Evolutionary conservation across 2,329 filamentous ascomycete genomes (phyloP), one percentile per base, ranked within the genome.

Genomic region (Tolypocladium album): DNA sequence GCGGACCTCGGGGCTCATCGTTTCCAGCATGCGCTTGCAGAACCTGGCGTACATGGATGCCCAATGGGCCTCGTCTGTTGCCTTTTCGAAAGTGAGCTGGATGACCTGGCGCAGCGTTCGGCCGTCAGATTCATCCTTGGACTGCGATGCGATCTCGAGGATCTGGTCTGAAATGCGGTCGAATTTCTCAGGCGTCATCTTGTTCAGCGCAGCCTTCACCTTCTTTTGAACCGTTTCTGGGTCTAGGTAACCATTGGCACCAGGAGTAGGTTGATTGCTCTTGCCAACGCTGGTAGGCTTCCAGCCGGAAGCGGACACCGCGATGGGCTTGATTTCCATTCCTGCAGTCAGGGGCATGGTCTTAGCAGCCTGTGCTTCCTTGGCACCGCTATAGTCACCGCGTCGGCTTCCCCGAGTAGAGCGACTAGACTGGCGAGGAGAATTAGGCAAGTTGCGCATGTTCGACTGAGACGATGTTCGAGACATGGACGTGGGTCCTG

Each of bases 161-260:
- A 99, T 96, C 74, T 97, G 92, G 63, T 92, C 89, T 8, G 94
- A 86, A 67, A 99, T 96, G 78, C 88, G 92, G 72, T 96, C 92
- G 69, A 99, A 99, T 72, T 97, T 99, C 78, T 99, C 94, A 0
- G 94, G 94, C 0, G 94, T 97, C 94, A 99, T 97, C 88, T 99
- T 99, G 86, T 99, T 99, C 69, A 99, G 81, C 63, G 90, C 90
- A 64, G 92, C 89, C 87, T 99, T 99, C 73, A 99, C 94, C 87
- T 99, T 99, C 67, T 93, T 88, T 79, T 99, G 94, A 61, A 99
- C 94, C 80, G 94, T 86, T 68, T 93, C 90, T 31, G 94, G 93
- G 65, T 95, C 86, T 78, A 97, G 84, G 68, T 90, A 82, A 52
- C 75, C 63, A 45, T 78, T 73, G 57, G 72, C 63, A 38, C 73